Base-by-base conservation (phyloP, 2,329 filamentous ascomycete species). In the Ceratocystiopsis minuta region DNA sequence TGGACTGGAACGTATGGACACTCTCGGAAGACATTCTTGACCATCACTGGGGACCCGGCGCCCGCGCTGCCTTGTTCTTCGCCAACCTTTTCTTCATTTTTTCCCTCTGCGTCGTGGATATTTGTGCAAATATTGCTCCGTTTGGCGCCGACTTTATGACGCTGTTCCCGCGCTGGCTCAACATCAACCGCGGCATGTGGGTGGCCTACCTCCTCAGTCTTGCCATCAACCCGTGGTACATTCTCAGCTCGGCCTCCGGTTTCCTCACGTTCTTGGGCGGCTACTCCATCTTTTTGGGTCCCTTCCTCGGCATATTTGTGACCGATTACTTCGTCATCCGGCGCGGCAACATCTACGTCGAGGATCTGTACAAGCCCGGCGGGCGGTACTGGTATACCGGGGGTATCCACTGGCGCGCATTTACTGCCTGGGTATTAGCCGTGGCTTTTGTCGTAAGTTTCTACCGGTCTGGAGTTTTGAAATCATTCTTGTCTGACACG, bases 171-270 rank as follows among this genome's bases (percentile, higher is more conserved):
- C 54, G 57, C 36, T 55, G 60, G 20, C 53, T 59, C 12, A 61
- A 57, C 28, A 63, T 62, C 40, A 53, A 58, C 17, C 38, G 56
- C 40, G 40, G 58, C 52, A 41, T 60, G 41, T 78, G 75, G 75
- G 67, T 66, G 3, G 66, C 70, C 0, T 79, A 78, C 49, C 70
- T 67, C 1, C 55, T 78, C 1, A 46, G 39, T 15, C 47, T 49
- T 16, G 45, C 45, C 28, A 47, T 52, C 34, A 46, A 43, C 40
- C 51, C 51, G 1, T 53, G 51, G 51, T 50, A 51, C 45, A 51
- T 53, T 24, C 41, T 53, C 17, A 40, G 46, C 4, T 49, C 46
- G 0, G 51, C 51, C 15, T 36, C 15, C 15, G 44, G 48, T 16
- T 52, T 53, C 24, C 42, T 47, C 16, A 50, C 48, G 1, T 52